These are phyloP conservation scores for Zymoseptoria passerinii DNA, from an alignment of 2,329 filamentous ascomycete genomes.

Conservation along the genomic window DNA sequence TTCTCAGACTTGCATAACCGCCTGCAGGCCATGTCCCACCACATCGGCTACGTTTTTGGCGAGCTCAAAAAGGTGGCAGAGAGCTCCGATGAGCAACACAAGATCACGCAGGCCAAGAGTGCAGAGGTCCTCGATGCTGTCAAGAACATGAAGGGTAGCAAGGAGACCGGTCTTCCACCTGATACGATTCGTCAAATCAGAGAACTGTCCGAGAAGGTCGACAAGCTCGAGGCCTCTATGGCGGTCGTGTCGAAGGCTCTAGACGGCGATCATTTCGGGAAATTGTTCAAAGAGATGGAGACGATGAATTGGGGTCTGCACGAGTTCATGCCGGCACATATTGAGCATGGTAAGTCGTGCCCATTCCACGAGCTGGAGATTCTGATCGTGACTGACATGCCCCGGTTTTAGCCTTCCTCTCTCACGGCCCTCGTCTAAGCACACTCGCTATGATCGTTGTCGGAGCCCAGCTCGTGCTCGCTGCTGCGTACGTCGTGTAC, in stretches of 20 bases:
- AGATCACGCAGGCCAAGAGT: constrained; percentile 36
- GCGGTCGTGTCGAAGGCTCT: constrained; percentile 46
- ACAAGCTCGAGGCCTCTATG: constrained; percentile 43
- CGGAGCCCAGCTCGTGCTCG: constrained; percentile 63
- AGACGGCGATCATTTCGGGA: constrained; percentile 48
- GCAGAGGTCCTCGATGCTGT: constrained; percentile 23
- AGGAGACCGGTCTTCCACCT: constrained; percentile 21
- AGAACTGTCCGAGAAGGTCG: constrained; percentile 10
- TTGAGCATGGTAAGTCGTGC: constrained; percentile 42
- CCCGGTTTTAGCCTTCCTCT: constrained; percentile 39
- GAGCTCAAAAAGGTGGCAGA: constrained; percentile 46
- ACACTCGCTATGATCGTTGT: constrained; percentile 64
- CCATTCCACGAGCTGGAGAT: background rate
- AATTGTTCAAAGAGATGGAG: constrained; percentile 45
- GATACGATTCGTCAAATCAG: constrained; percentile 17
- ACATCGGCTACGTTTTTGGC: constrained; percentile 55
- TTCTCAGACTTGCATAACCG: constrained; percentile 81
- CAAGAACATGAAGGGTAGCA: constrained; percentile 44
- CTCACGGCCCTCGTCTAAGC: constrained; percentile 49
- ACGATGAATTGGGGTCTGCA: constrained; percentile 42
- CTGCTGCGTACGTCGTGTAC: constrained; percentile 63
- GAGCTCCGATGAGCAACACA: constrained; percentile 49
- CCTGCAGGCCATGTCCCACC: constrained; percentile 64
- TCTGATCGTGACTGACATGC: constrained; percentile 4
- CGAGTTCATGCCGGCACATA: constrained; percentile 43